A percentile compares a stretch with the other conserved stretches of the same genome.
Evolutionary conservation across 129 eudicot genomes (phyloP).

Genomic region (Oenanthe sinensis): DNA sequence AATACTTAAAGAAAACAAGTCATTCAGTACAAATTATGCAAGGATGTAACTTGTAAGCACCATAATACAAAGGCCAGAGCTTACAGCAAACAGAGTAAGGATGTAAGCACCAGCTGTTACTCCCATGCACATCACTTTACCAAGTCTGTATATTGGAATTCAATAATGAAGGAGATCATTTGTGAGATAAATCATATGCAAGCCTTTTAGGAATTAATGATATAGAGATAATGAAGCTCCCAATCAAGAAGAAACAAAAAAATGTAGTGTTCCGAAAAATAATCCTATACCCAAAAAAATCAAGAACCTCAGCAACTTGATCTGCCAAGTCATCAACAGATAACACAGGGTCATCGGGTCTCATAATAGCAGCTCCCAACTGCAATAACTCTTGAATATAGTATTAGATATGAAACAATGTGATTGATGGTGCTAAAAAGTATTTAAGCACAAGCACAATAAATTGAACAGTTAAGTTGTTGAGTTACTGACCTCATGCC

Average conservation of each 20-base stretch:
- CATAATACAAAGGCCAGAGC: conserved; percentile 16
- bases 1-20: neutral
- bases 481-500: conserved; percentile 73
- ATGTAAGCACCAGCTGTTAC: conserved; percentile 97
- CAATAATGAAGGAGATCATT: neutral
- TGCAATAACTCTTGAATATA: conserved; percentile 54
- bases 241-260: neutral
- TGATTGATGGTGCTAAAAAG: conserved; percentile 1
- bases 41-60: too few relatives aligned
- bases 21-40: neutral
- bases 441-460: neutral
- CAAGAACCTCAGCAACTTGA: conserved; percentile 82
- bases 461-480: neutral
- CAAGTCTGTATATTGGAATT: conserved; percentile 43
- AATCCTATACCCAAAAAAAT: conserved; percentile 76
- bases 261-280: conserved; percentile 1
- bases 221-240: neutral
- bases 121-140: conserved; percentile 91
- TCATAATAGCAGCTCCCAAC: conserved; percentile 68
- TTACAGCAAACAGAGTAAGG: conserved; percentile 85
- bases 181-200: neutral
- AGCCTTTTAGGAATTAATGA: neutral
- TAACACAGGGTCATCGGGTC: conserved; percentile 40
- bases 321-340: conserved; percentile 88
- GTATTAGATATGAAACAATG: conserved; percentile 31